These are phyloP conservation scores for Aureobasidium namibiae DNA, from an alignment of 2,329 filamentous ascomycete species.

Conservation along the genomic window DNA sequence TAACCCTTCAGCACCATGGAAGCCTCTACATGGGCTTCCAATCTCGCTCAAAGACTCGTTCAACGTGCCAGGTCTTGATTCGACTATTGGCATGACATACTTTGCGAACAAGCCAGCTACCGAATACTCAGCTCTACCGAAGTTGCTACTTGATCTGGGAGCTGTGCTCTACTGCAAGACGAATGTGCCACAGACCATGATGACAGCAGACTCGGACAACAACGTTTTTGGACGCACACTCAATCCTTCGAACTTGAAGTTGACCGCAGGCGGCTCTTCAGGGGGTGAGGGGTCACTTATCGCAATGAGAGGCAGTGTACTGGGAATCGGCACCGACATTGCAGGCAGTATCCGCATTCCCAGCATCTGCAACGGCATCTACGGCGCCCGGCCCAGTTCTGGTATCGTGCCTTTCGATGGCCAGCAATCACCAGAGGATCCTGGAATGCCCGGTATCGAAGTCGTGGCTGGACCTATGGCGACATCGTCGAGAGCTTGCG, in stretches of 20 bases:
- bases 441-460: conserved; percentile 9
- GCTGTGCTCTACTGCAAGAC: conserved; percentile 48
- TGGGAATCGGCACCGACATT: conserved; percentile 58
- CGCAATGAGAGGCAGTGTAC: conserved; percentile 48
- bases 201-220: conserved; percentile 24
- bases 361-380: conserved; percentile 58
- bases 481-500: conserved; percentile 19
- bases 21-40: conserved; percentile 43
- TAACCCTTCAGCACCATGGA: conserved; percentile 17
- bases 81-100: conserved; percentile 51
- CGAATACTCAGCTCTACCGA: conserved; percentile 29
- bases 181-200: conserved; percentile 42
- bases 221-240: conserved; percentile 40
- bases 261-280: conserved; percentile 56
- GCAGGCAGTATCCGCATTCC: conserved; percentile 64
- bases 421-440: conserved; percentile 7
- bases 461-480: conserved; percentile 23
- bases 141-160: conserved; percentile 32
- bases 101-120: conserved; percentile 33
- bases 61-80: conserved; percentile 49
- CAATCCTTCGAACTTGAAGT: conserved; percentile 53
- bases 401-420: conserved; percentile 13
- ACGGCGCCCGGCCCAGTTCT: conserved; percentile 21
- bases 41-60: conserved; percentile 55
- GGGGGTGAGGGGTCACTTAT: conserved; percentile 58